These are phyloP conservation scores for Penicillium expansum DNA, from an alignment of 2,329 filamentous ascomycete species.

Conservation along the genomic window DNA sequence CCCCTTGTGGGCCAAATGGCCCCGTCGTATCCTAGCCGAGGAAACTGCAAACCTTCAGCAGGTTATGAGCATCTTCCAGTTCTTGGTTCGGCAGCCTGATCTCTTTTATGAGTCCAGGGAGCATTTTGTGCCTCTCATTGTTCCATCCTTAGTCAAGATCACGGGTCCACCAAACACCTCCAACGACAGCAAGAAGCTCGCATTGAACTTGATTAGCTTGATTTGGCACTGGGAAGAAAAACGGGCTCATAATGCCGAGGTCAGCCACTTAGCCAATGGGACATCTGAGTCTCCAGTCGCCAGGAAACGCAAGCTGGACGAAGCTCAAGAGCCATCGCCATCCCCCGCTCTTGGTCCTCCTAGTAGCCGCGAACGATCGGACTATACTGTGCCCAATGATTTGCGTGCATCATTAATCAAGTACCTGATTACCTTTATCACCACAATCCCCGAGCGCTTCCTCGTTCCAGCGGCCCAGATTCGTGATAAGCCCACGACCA, in stretches of 20 bases:
- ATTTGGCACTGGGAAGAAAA: constrained; percentile 92
- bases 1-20: constrained; percentile 84
- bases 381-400: constrained; percentile 65
- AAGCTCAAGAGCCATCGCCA: constrained; percentile 51
- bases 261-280: constrained; percentile 29
- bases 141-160: constrained; percentile 84
- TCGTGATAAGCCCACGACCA: constrained; percentile 52
- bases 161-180: constrained; percentile 76
- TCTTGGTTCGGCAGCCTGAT: constrained; percentile 86
- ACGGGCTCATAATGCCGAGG: constrained; percentile 63
- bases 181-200: constrained; percentile 86
- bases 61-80: constrained; percentile 96
- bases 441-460: constrained; percentile 81
- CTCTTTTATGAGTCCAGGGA: constrained; percentile 94
- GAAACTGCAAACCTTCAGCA: constrained; percentile 94
- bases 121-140: constrained; percentile 84
- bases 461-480: constrained; percentile 69
- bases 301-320: constrained; percentile 74
- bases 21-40: constrained; percentile 85
- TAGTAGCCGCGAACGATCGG: constrained; percentile 51
- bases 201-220: constrained; percentile 82
- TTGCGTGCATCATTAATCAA: constrained; percentile 82
- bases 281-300: constrained; percentile 68
- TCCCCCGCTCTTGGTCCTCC: constrained; percentile 50
- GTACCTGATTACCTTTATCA: constrained; percentile 94